Evolutionary conservation across 192 early-diverging fungal species (phyloP).

Genomic region (Chytriomyces hyalinus): DNA sequence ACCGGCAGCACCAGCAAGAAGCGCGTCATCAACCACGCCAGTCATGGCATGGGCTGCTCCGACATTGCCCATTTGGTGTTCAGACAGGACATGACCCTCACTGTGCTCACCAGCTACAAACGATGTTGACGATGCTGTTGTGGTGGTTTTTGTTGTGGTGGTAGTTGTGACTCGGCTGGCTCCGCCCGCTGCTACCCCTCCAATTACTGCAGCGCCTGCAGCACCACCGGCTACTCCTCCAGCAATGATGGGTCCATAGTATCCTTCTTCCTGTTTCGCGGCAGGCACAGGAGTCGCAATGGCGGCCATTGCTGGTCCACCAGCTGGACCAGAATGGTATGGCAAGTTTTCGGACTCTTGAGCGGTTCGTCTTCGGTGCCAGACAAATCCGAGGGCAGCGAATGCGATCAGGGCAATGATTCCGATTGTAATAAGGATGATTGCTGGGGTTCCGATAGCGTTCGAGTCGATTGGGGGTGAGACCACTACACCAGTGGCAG

Average conservation of each 20-base stretch:
- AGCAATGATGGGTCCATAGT: neutral
- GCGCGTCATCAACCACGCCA: neutral
- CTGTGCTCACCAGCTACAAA: neutral
- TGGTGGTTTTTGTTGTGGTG: neutral
- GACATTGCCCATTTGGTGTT: neutral
- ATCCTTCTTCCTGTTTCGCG: neutral
- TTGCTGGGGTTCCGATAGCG: conserved; percentile 16
- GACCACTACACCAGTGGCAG: neutral
- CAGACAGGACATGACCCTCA: neutral
- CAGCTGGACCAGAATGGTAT: neutral
- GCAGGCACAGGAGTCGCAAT: conserved; percentile 6
- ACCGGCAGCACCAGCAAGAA: neutral
- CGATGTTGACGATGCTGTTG: neutral
- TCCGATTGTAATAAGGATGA: conserved; percentile 12
- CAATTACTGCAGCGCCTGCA: neutral
- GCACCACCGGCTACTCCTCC: neutral
- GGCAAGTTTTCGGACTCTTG: neutral
- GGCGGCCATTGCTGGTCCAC: neutral
- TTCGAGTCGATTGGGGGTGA: neutral
- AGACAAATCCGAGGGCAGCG: neutral
- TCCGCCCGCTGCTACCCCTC: neutral
- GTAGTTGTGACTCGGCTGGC: too few species aligned
- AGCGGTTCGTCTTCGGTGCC: neutral
- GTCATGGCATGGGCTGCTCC: neutral
- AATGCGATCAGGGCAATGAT: conserved; percentile 10